Evolutionary conservation across 345 rosid genomes (phyloP), one percentile per base, ranked within the genome.

Genomic region (Salix koriyanagi): DNA sequence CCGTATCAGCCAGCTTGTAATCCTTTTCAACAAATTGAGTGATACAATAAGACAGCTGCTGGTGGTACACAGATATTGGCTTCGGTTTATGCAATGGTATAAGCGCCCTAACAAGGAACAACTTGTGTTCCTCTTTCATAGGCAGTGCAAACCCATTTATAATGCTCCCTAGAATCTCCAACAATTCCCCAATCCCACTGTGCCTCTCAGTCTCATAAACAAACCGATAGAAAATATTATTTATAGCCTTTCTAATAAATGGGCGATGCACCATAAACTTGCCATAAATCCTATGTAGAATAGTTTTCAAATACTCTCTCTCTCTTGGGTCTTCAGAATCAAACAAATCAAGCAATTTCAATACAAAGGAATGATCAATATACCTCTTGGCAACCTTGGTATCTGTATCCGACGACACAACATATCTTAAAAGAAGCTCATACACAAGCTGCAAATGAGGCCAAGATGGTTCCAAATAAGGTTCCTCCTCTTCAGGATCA

Each of bases 261-360:
- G 97, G 96, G 14, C 97, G 87, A 37, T 92, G 98, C 39, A 92
- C 92, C 98, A 94, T 94, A 75, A 94, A 94, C 86, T 92, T 94
- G 23, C 98, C 98, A 79, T 94, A 94, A 64, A 94, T 92, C 78
- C 96, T 84, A 85, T 94, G 98, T 69, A 92, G 90, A 79, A 94
- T 89, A 0, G 94, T 94, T 78, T 94, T 94, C 83, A 94, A 76
- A 73, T 90, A 92, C 75, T 94, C 98, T 62, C 98, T 86, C 77
- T 94, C 97, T 73, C 98, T 85, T 0, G 89, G 90, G 64, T 94
- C 98, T 81, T 94, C 97, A 0, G 94, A 87, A 65, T 94, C 94
- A 80, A 94, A 94, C 88, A 94, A 84, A 65, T 91, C 93, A 67
- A 94, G 91, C 83, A 94, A 77, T 79, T 81, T 91, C 73, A 89